phyloP scores from a whole-genome alignment of 768 basidiomycete species.

The Naganishia friedmannii region DNA sequence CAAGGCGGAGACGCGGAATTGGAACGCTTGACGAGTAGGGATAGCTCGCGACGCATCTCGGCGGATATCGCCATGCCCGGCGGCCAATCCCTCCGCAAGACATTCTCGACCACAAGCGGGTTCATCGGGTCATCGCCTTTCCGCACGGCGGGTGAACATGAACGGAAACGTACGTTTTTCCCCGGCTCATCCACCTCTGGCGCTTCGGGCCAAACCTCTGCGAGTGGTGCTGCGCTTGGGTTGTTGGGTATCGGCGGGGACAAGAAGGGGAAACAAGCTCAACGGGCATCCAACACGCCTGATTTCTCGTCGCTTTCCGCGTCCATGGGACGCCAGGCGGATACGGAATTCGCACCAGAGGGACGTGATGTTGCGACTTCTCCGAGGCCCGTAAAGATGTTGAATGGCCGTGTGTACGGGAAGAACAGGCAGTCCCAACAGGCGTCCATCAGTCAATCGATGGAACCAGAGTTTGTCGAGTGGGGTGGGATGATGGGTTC shows the following conservation, averaged over 20 bases:
- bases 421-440: constrained; percentile 24
- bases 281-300: constrained; percentile 43
- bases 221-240: constrained; percentile 12
- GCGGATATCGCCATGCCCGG: constrained; percentile 8
- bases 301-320: constrained; percentile 35
- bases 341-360: constrained; percentile 22
- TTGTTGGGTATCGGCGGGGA: constrained; percentile 19
- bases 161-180: constrained; percentile 41
- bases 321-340: constrained; percentile 55
- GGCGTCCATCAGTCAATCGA: constrained; percentile 34
- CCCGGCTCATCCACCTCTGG: constrained; percentile 28
- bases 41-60: constrained; percentile 15
- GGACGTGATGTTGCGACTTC: neutral
- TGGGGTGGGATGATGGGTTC: constrained; percentile 61
- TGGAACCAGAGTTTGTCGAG: constrained; percentile 82
- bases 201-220: neutral
- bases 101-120: constrained; percentile 47
- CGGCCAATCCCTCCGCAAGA: constrained; percentile 44
- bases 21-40: constrained; percentile 9
- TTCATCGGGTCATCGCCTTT: constrained; percentile 49
- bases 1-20: neutral
- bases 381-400: constrained; percentile 56
- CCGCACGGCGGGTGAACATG: constrained; percentile 41
- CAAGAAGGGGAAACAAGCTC: constrained; percentile 19
- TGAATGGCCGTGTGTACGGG: constrained; percentile 84